Evolutionary conservation across 176 grass and related monocot species (phyloP).

Genomic region (Oryza glaberrima): DNA sequence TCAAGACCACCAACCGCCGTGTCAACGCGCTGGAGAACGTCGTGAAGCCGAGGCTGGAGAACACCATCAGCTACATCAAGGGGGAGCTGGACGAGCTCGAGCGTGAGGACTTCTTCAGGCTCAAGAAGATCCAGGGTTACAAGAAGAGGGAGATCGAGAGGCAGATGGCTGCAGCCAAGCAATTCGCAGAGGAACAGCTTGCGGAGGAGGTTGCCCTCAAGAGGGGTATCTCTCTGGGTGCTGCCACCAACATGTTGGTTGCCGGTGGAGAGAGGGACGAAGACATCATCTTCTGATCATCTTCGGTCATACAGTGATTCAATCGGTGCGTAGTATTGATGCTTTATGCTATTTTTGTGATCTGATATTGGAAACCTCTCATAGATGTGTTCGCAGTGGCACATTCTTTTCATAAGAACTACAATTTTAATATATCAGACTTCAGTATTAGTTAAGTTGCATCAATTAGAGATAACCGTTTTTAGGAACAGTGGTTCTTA

Average conservation of each 20-base stretch:
- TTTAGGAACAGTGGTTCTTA: background rate
- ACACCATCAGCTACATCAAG: slow-evolving; percentile 92
- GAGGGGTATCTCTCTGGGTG: slow-evolving; percentile 63
- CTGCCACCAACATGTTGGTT: slow-evolving; percentile 53
- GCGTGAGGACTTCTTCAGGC: slow-evolving; percentile 93
- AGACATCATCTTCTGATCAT: slow-evolving; percentile 82
- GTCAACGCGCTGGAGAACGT: slow-evolving; percentile 96
- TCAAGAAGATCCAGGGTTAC: slow-evolving; percentile 95
- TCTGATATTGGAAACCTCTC: slow-evolving; percentile 14
- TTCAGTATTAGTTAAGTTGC: background rate
- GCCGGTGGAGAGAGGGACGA: slow-evolving; percentile 68
- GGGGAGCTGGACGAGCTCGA: slow-evolving; percentile 93
- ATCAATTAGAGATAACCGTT: background rate
- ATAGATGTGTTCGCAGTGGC: background rate
- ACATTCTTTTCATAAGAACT: background rate
- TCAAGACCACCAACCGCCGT: slow-evolving; percentile 94
- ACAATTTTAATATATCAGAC: background rate
- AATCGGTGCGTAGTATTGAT: slow-evolving; percentile 44
- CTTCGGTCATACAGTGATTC: slow-evolving; percentile 31
- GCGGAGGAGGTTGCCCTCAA: slow-evolving; percentile 66
- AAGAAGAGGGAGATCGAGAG: slow-evolving; percentile 80
- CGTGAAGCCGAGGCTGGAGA: slow-evolving; percentile 86
- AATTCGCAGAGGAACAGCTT: slow-evolving; percentile 64
- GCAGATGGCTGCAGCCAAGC: slow-evolving; percentile 48
- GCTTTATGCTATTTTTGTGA: slow-evolving; percentile 14